Percentiles rank a stretch among this genome's conserved stretches.
Conservation (phyloP, 345 rosid species). For the Boechera stricta region DNA sequence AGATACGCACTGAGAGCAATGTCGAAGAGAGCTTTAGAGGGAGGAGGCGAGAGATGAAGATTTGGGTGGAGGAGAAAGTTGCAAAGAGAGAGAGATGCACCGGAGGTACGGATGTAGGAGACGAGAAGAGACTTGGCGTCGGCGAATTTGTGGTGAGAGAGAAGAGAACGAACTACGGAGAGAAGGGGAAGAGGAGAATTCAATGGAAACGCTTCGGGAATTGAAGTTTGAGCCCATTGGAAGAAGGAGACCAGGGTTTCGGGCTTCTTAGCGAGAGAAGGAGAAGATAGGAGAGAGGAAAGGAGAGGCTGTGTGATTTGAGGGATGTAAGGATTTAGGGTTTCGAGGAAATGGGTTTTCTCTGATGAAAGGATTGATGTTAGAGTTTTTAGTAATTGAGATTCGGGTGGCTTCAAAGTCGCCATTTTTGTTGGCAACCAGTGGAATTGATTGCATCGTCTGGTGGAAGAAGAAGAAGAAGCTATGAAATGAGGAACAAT, state of each 20-base stretch:
- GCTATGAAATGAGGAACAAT: not conserved
- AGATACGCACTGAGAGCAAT: conserved; percentile 64
- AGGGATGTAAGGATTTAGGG: conserved; percentile 58
- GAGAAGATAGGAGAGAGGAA: conserved; percentile 59
- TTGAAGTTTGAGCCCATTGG: conserved; percentile 54
- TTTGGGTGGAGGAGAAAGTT: conserved; percentile 54
- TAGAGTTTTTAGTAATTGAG: conserved; percentile 51
- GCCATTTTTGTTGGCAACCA: conserved; percentile 38
- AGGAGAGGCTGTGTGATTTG: conserved; percentile 61
- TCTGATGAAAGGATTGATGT: conserved; percentile 52
- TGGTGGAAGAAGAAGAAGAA: conserved; percentile 8
- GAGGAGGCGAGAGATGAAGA: conserved; percentile 37
- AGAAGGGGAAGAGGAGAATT: conserved; percentile 61
- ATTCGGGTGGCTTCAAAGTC: conserved; percentile 39
- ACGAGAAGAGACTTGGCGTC: conserved; percentile 70
- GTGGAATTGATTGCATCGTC: not conserved
- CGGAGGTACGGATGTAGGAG: conserved; percentile 59
- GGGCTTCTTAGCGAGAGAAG: conserved; percentile 52
- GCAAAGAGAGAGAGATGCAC: conserved; percentile 56
- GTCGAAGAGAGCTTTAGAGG: conserved; percentile 65
- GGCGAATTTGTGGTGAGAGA: conserved; percentile 59
- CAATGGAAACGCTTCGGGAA: conserved; percentile 48
- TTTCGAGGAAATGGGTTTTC: conserved; percentile 42
- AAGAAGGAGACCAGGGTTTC: conserved; percentile 65
- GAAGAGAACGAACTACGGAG: conserved; percentile 62